Base-by-base conservation (phyloP, 768 basidiomycete genomes). In the Dioszegia hungarica region DNA sequence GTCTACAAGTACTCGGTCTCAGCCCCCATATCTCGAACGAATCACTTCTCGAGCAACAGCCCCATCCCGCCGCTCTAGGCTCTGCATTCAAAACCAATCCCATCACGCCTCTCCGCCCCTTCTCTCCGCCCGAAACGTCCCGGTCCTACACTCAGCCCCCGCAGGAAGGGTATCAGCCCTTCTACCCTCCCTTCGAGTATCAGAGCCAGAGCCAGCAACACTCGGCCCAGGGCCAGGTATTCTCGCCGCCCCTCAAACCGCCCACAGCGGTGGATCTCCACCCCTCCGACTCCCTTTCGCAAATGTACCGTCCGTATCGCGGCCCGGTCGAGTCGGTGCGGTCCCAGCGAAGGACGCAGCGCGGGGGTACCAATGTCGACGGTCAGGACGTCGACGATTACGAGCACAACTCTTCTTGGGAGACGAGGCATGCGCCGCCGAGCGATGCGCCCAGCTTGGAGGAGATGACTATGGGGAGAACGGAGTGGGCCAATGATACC, bases 361-460 rank as follows among this genome's bases (percentile, higher is more conserved):
- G 57, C n/a, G 71, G 64, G 2, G 71, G 68, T 3, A 73, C 71
- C 1, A 67, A 73, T 46, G 63, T 70, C 19, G 68, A 72, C 46
- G 40, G 31, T 25, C 24, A 47, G 14, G 41, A 46, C 47, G 15
- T 6, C 19, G 52, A 54, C 11, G 36, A 50, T 33, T 43, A 52
- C 29, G 51, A 58, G 51, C 55, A 38, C 14, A 40, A 43, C 31
- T 45, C 44, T 4, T 28, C 24, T 1, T 57, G 56, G 56, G 56
- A 57, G 46, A 57, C 56, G 15, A 39, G 33, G 38, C 34, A 49
- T 36, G 31, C 36, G 1, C 22, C 56, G 14, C 44, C 31, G 6
- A 46, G 43, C 19, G 56, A 57, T 19, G 56, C 56, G 22, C 56
- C 46, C 1, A 45, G 43, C 8, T 14, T 60, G 19, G 67, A 70